phyloP scores from a whole-genome alignment of 257 asterid genomes.

The Ballota nigra region DNA sequence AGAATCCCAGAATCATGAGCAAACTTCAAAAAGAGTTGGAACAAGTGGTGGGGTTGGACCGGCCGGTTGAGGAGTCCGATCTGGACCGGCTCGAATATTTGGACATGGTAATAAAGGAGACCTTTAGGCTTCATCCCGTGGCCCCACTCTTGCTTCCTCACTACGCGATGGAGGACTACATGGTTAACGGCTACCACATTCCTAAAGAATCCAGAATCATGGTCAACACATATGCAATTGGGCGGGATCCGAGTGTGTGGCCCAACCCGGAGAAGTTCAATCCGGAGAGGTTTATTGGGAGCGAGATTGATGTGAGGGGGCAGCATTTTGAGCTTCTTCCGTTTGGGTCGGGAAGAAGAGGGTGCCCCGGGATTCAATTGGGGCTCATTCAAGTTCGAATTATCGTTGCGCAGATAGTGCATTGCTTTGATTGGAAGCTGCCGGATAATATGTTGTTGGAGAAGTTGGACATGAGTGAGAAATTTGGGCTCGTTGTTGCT shows the following conservation, averaged over 20 bases:
- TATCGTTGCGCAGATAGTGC: conserved; percentile 53
- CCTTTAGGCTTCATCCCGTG: conserved; percentile 50
- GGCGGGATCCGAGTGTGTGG: conserved; percentile 52
- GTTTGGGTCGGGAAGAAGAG: conserved; percentile 52
- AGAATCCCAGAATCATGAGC: conserved; percentile 36
- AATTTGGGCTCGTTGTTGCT: conserved; percentile 37
- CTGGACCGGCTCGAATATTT: conserved; percentile 42
- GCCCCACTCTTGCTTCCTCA: conserved; percentile 52
- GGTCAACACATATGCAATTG: conserved; percentile 41
- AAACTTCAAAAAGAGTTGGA: conserved; percentile 46
- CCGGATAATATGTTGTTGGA: conserved; percentile 41
- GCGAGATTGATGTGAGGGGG: conserved; percentile 43
- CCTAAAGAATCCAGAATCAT: conserved; percentile 43
- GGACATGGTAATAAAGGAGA: conserved; percentile 50
- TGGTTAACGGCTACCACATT: conserved; percentile 34
- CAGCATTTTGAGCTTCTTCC: conserved; percentile 57
- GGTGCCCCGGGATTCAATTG: conserved; percentile 54
- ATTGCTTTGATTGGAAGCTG: conserved; percentile 58
- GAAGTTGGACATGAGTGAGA: conserved; percentile 49
- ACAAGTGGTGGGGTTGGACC: conserved; percentile 39
- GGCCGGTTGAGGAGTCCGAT: conserved; percentile 54
- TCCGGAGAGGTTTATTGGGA: conserved; percentile 52
- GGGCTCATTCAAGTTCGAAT: conserved; percentile 44
- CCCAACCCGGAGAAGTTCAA: conserved; percentile 39
- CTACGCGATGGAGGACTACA: conserved; percentile 40